Evolutionary conservation across 768 basidiomycete species (phyloP).

Genomic region (Tricholoma terreum): DNA sequence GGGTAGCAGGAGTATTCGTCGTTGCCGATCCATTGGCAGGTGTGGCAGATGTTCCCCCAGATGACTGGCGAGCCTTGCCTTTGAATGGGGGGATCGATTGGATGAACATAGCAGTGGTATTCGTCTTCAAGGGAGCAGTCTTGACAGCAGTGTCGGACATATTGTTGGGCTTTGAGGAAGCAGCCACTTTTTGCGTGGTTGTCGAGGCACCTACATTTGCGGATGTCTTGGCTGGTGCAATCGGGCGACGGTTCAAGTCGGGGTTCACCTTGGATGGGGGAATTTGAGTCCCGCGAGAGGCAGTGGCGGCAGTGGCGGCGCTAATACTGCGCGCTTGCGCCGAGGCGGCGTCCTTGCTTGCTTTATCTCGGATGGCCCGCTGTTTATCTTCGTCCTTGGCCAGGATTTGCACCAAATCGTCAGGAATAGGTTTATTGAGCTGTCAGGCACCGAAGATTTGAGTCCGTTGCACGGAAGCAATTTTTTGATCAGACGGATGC

Average conservation of each 20-base stretch:
- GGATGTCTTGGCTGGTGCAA: slow-evolving; percentile 23
- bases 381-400: slow-evolving; percentile 95
- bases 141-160: slow-evolving; percentile 35
- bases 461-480: neutral
- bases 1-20: slow-evolving; percentile 18
- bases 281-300: slow-evolving; percentile 40
- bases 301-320: slow-evolving; percentile 49
- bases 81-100: slow-evolving; percentile 91
- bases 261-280: slow-evolving; percentile 33
- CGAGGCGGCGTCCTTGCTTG: slow-evolving; percentile 63
- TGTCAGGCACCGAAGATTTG: slow-evolving; percentile 25
- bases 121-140: slow-evolving; percentile 31
- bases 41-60: slow-evolving; percentile 23
- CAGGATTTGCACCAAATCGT: slow-evolving; percentile 88
- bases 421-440: slow-evolving; percentile 94
- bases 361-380: slow-evolving; percentile 75
- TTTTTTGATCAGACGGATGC: slow-evolving; percentile 10
- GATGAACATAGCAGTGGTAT: slow-evolving; percentile 59
- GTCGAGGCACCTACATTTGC: slow-evolving; percentile 18
- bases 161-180: slow-evolving; percentile 26
- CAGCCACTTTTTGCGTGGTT: slow-evolving; percentile 24
- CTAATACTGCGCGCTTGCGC: slow-evolving; percentile 69
- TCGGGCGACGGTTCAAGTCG: slow-evolving; percentile 17
- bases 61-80: slow-evolving; percentile 45
- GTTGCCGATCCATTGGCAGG: slow-evolving; percentile 23